A percentile compares a stretch with the other conserved stretches of the same genome.
Evolutionary conservation across 805 yeast genomes (phyloP).

Genomic region (Yamadazyma laniorum): DNA sequence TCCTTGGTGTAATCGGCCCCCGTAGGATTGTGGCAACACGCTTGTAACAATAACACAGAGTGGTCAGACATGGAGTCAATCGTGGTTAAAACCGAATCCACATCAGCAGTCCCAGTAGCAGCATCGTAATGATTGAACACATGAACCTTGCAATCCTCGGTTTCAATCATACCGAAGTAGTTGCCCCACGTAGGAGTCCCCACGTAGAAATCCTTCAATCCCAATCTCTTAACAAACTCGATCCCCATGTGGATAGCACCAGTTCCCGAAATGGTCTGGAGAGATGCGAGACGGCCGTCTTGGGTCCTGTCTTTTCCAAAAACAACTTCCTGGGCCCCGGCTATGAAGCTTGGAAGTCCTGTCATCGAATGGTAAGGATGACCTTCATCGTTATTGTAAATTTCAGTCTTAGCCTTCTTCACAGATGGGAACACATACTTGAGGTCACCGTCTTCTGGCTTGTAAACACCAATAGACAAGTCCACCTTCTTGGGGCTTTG

Average conservation of each 20-base stretch:
- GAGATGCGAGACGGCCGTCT: constrained; percentile 29
- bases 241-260: constrained; percentile 42
- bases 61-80: constrained; percentile 29
- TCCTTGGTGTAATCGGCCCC: constrained; percentile 38
- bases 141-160: constrained; percentile 25
- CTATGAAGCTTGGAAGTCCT: constrained; percentile 38
- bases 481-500: constrained; percentile 34
- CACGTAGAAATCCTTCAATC: constrained; percentile 27
- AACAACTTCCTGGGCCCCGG: constrained; percentile 33
- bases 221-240: constrained; percentile 24
- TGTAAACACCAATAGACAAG: constrained; percentile 47
- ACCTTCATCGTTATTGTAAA: constrained; percentile 38
- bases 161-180: constrained; percentile 35
- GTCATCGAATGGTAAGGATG: constrained; percentile 44
- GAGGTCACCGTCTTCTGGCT: constrained; percentile 35
- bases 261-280: constrained; percentile 43
- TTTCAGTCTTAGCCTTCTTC: constrained; percentile 31
- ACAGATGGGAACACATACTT: constrained; percentile 39
- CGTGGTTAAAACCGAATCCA: constrained; percentile 23
- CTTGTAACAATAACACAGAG: constrained; percentile 38
- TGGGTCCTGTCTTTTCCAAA: constrained; percentile 29
- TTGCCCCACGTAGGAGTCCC: constrained; percentile 43
- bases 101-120: constrained; percentile 27
- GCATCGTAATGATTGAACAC: constrained; percentile 33
- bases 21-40: constrained; percentile 47